These are phyloP conservation scores for Starmera quercuum DNA, from an alignment of 805 yeast species.

Conservation along the genomic window DNA sequence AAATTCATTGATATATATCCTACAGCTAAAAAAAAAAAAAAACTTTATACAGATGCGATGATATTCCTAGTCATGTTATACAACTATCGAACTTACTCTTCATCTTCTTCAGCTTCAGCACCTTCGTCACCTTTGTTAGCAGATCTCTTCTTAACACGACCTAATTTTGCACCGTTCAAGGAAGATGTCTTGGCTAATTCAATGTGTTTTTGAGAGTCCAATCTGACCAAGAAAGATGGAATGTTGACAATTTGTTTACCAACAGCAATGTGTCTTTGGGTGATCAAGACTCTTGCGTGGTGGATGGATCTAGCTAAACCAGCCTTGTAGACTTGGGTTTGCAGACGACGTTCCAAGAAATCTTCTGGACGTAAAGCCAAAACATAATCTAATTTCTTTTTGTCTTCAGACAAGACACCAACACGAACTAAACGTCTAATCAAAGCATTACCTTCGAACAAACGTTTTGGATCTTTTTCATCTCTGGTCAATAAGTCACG, in stretches of 20 bases:
- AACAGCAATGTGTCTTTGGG: slow-evolving; percentile 99
- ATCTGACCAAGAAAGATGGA: slow-evolving; percentile 99
- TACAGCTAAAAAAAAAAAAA: too few relatives aligned
- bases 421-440: slow-evolving; percentile 99
- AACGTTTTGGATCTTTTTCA: slow-evolving; percentile 99
- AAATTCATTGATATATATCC: too few relatives aligned
- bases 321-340: slow-evolving; percentile 99
- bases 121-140: slow-evolving; percentile 58
- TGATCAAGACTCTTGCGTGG: slow-evolving; percentile 98
- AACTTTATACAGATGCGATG: too few relatives aligned
- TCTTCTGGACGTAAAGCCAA: slow-evolving; percentile 97
- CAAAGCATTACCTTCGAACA: slow-evolving; percentile 99
- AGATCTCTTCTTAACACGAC: slow-evolving; percentile 88
- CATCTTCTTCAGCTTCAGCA: slow-evolving; percentile 73
- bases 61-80: too few relatives aligned
- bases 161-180: slow-evolving; percentile 99
- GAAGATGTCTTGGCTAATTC: slow-evolving; percentile 99
- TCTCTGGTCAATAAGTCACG: slow-evolving; percentile 99
- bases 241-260: slow-evolving; percentile 99
- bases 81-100: slow-evolving; percentile 26
- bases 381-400: slow-evolving; percentile 99
- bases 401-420: slow-evolving; percentile 98
- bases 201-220: slow-evolving; percentile 99
- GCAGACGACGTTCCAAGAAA: slow-evolving; percentile 99
- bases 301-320: slow-evolving; percentile 99